phyloP scores from a whole-genome alignment of 2,329 filamentous ascomycete species.

The Hypoxylon sp. region DNA sequence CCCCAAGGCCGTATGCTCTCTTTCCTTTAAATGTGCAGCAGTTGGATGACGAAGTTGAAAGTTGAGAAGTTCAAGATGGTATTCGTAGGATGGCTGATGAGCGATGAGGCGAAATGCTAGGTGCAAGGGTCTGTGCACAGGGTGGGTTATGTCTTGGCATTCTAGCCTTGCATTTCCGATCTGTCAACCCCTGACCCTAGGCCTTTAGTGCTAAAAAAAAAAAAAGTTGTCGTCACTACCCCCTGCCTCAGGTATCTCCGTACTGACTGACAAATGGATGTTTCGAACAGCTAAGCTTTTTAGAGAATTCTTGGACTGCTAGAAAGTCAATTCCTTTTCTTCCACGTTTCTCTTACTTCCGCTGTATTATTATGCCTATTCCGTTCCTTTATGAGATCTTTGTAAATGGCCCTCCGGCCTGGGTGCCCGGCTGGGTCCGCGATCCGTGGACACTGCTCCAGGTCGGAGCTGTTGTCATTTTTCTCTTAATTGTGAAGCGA shows the following conservation, averaged over 20 bases:
- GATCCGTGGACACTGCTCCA: slow-evolving; percentile 55
- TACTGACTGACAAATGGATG: slow-evolving; percentile 24
- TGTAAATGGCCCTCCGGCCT: slow-evolving; percentile 59
- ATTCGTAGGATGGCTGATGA: too few species aligned
- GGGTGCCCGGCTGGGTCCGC: slow-evolving; percentile 52
- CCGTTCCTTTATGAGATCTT: slow-evolving; percentile 58
- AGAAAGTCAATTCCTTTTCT: slow-evolving; percentile 1
- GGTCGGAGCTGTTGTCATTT: slow-evolving; percentile 47
- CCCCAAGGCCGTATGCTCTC: not conserved
- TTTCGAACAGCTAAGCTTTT: slow-evolving; percentile 11
- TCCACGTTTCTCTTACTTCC: not conserved
- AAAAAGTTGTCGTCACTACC: slow-evolving; percentile 26
- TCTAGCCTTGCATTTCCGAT: slow-evolving; percentile 35
- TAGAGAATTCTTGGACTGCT: slow-evolving; percentile 5
- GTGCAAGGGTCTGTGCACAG: slow-evolving; percentile 14
- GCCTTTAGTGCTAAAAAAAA: slow-evolving; percentile 8
- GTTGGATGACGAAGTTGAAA: slow-evolving; percentile 1
- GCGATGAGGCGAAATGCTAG: slow-evolving; percentile 24
- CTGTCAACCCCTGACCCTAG: slow-evolving; percentile 23
- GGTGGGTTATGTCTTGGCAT: slow-evolving; percentile 4
- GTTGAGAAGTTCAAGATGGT: slow-evolving; percentile 12
- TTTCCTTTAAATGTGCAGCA: not conserved
- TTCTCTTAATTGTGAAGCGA: slow-evolving; percentile 66
- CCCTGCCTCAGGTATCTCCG: slow-evolving; percentile 11
- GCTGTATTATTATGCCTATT: slow-evolving; percentile 57